Evolutionary conservation across 441 rosid species (phyloP).

Genomic region (Gossypium laxum): DNA sequence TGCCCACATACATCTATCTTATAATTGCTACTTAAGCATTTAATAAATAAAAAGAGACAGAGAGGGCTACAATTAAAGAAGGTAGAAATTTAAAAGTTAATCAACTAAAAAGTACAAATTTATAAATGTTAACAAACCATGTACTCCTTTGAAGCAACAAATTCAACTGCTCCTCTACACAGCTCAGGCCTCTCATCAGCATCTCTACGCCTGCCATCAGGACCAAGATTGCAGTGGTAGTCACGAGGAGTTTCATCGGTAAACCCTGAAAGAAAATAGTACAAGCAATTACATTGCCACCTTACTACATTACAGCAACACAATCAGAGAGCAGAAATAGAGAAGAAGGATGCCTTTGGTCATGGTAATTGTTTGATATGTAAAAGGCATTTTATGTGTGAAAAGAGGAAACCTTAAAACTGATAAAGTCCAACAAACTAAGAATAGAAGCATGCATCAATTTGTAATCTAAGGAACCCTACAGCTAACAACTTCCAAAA

Average conservation of each 20-base stretch:
- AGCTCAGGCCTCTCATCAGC: slow-evolving; percentile 96
- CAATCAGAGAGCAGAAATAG: slow-evolving; percentile 8
- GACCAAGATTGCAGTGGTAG: slow-evolving; percentile 91
- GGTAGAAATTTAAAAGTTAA: neutral
- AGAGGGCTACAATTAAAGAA: neutral
- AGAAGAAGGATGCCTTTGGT: neutral
- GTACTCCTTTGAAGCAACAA: slow-evolving; percentile 79
- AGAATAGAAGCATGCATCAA: neutral
- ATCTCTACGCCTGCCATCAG: slow-evolving; percentile 94
- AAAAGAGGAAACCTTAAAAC: slow-evolving; percentile 6
- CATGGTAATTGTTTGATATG: neutral
- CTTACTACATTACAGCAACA: slow-evolving; percentile 9
- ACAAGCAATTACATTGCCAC: slow-evolving; percentile 11
- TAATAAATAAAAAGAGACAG: neutral
- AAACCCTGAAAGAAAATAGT: slow-evolving; percentile 45
- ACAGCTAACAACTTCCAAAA: neutral
- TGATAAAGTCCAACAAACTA: neutral
- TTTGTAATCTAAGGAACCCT: neutral
- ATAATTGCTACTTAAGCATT: neutral
- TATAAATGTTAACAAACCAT: slow-evolving; percentile 45
- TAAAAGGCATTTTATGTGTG: neutral
- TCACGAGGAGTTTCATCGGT: slow-evolving; percentile 85
- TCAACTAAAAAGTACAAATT: neutral
- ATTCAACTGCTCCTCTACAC: slow-evolving; percentile 88
- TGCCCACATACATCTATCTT: neutral